Evolutionary conservation across 1,284 basidiomycete genomes (phyloP), one percentile per base, ranked within the genome.

Genomic region (Tremellales sp.): DNA sequence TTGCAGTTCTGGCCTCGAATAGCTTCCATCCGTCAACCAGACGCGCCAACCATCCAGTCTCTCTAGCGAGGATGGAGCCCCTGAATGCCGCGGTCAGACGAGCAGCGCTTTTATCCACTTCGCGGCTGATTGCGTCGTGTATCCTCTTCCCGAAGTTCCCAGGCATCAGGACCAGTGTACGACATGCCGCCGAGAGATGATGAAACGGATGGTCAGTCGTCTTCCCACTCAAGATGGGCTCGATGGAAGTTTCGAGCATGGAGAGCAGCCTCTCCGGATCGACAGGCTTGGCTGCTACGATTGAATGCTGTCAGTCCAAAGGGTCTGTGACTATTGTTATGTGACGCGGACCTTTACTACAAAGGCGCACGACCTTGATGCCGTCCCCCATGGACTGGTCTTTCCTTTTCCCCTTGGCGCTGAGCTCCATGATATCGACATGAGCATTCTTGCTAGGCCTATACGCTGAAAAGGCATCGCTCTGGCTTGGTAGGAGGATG

Each of bases 361-460:
- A n/a, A n/a, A n/a, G n/a, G n/a, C n/a, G n/a, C n/a, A n/a, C n/a
- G 6, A 54, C 54, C 7, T 43, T 43, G 10, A 48, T 38, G 16
- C 46, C 38, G 2, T 42, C 22, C 34, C 35, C 38, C 27, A 37
- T 10, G 34, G 38, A 31, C 29, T 39, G 22, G 24, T 22, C 49
- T 28, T 44, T 41, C 13, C 35, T 34, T 33, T 42, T 49, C 8
- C 57, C 48, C 13, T 44, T 36, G 37, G 47, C 33, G 5, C 45
- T 25, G 3, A 50, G 43, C 4, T 50, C 56, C 19, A 70, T 35
- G 37, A 63, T 59, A 45, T 68, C 65, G 35, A 48, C 50, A 52
- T 68, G 63, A 3, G 68, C 68, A 48, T 66, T 67, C 21, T 42
- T 51, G 43, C 60, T 63, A 9, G 66, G 68, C 16, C 48, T 40